Evolutionary conservation across 2,329 filamentous ascomycete species (phyloP).

Genomic region (Onygenales sp.): DNA sequence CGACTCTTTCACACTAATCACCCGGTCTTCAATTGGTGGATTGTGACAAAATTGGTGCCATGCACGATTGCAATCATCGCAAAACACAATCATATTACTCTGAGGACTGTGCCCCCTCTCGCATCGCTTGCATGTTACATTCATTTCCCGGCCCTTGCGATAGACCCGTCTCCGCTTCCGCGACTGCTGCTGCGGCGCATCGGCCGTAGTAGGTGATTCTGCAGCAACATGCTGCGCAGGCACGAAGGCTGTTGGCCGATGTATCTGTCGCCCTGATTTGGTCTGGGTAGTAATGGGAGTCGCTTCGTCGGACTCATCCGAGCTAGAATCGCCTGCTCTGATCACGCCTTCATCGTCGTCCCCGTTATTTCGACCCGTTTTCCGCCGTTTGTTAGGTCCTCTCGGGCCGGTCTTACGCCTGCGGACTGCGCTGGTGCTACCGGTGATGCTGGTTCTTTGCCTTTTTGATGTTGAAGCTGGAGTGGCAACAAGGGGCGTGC

Average conservation of each 20-base stretch:
- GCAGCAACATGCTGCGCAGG: constrained; percentile 17
- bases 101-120: constrained; percentile 59
- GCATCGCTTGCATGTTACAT: constrained; percentile 59
- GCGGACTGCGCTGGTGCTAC: background rate
- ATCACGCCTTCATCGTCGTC: constrained; percentile 24
- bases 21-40: constrained; percentile 60
- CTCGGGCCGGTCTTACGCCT: constrained; percentile 4
- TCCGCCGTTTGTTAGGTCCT: constrained; percentile 6
- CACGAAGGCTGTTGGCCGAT: constrained; percentile 53
- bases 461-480: background rate
- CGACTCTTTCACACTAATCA: constrained; percentile 55
- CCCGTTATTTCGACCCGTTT: constrained; percentile 5
- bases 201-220: constrained; percentile 11
- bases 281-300: constrained; percentile 56
- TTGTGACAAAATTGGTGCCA: constrained; percentile 80
- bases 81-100: constrained; percentile 78
- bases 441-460: background rate
- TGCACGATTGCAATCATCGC: constrained; percentile 67
- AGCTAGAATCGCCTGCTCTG: constrained; percentile 27
- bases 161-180: constrained; percentile 49
- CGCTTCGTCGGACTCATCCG: constrained; percentile 35
- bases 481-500: background rate
- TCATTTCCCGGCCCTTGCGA: constrained; percentile 34
- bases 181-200: constrained; percentile 13
- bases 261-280: constrained; percentile 65